Base-by-base conservation (phyloP, 805 yeast species). In the Pichia heedii region DNA sequence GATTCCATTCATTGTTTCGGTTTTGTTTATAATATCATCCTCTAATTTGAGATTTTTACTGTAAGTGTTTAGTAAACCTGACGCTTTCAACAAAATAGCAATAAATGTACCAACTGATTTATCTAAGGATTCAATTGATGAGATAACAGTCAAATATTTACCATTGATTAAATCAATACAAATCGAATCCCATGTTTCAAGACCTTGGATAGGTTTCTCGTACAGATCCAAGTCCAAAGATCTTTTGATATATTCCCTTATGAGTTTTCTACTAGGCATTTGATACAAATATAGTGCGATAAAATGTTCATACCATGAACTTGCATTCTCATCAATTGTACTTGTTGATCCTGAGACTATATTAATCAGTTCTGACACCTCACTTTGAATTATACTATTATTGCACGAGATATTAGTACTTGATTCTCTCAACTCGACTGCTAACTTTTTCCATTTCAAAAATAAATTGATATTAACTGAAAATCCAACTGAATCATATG, bases 241-340 rank as follows among this genome's bases (percentile, higher is more conserved):
- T 11, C 64, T 43, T 29, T 64, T 52, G 39, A 70, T 50, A 52
- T 73, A 71, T 48, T 75, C 74, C 13, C 49, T 48, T 1, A 72
- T 47, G 22, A 74, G 54, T 32, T 68, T 66, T 11, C 55, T 41
- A 5, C 77, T 69, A 52, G 77, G 87, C 61, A 82, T 70, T 54
- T 79, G 79, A 54, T 67, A 84, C 33, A 79, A 45, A 38, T 42
- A 63, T 18, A 54, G 57, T 0, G 62, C 58, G 36, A 62, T 40
- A 10, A 76, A 69, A 13, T 79, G 67, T 54, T 84, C 93, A 55
- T 79, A 82, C 94, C 94, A 84, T 0, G 75, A 61, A 7, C 67
- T 65, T 15, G 84, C 71, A 52, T 65, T 68, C 15, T 66, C 65
- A 4, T 76, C 56, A 20, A 81, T 81, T 3, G 77, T 66, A 33